These are phyloP conservation scores for Grosmannia clavigera DNA, from an alignment of 2,329 filamentous ascomycete species.

Conservation along the genomic window DNA sequence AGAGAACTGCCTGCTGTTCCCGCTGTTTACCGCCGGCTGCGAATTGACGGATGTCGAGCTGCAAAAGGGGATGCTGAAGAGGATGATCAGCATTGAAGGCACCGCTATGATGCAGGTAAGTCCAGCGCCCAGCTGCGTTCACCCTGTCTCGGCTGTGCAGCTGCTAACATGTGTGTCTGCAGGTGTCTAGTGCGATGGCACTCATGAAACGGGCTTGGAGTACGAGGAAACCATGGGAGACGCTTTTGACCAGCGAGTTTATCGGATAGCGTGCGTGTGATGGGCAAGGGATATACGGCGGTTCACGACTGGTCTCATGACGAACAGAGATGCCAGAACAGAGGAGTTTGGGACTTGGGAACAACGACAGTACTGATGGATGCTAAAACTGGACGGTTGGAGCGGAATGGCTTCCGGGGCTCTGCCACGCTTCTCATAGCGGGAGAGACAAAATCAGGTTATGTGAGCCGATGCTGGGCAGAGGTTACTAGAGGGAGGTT, in stretches of 20 bases:
- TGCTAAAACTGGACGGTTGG: not conserved
- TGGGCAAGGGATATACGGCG: not conserved
- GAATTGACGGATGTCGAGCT: constrained; percentile 48
- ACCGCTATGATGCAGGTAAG: constrained; percentile 66
- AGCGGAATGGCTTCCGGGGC: not conserved
- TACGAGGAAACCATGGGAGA: constrained; percentile 56
- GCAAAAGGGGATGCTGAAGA: constrained; percentile 47
- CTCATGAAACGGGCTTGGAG: constrained; percentile 61
- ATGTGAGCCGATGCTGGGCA: not conserved
- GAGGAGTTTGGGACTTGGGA: not conserved
- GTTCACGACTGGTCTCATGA: not conserved
- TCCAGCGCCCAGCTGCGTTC: not conserved
- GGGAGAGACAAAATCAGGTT: not conserved
- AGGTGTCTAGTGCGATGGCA: constrained; percentile 46
- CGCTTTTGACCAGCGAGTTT: constrained; percentile 53
- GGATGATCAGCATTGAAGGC: constrained; percentile 55
- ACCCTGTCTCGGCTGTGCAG: too few relatives aligned
- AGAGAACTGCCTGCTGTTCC: constrained; percentile 65
- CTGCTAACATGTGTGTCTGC: constrained; percentile 4
- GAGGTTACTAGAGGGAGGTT: not conserved
- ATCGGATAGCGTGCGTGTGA: constrained; percentile 39
- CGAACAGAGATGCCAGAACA: not conserved
- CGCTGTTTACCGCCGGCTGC: constrained; percentile 73
- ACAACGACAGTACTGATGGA: not conserved
- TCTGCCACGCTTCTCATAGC: not conserved